These are phyloP conservation scores for Podospora appendiculata DNA, from an alignment of 495 filamentous ascomycete genomes.

Conservation along the genomic window DNA sequence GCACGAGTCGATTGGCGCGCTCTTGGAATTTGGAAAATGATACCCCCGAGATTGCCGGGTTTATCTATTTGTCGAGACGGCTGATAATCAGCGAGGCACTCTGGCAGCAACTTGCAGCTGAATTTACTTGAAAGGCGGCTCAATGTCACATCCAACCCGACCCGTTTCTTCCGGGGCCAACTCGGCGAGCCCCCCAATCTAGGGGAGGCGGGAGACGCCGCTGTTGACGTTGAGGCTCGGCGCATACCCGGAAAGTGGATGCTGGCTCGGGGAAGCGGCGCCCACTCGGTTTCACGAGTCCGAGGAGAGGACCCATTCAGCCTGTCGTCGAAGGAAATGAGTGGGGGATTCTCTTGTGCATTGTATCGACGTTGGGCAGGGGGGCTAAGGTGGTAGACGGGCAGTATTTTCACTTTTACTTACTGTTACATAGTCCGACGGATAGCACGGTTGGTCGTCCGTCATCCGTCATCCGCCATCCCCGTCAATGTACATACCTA, in stretches of 20 bases:
- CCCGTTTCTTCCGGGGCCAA: constrained; percentile 10
- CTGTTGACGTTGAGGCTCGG: constrained; percentile 5
- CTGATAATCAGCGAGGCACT: constrained; percentile 15
- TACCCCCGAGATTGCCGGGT: constrained; percentile 22
- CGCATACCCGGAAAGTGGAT: not conserved
- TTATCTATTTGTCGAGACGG: constrained; percentile 6
- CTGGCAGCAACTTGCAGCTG: constrained; percentile 4
- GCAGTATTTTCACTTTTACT: too few relatives aligned
- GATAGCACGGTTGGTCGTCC: too few relatives aligned
- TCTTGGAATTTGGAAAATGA: constrained; percentile 6
- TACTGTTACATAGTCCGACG: too few relatives aligned
- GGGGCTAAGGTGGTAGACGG: too few relatives aligned
- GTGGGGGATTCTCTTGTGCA: too few relatives aligned
- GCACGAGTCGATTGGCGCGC: too few relatives aligned
- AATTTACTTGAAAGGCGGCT: constrained; percentile 7
- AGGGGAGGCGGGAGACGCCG: constrained; percentile 1
- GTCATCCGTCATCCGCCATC: too few relatives aligned
- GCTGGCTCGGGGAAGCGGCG: not conserved
- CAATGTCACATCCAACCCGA: constrained; percentile 8
- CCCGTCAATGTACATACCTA: too few relatives aligned
- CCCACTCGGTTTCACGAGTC: not conserved
- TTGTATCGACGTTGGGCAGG: too few relatives aligned
- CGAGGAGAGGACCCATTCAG: not conserved
- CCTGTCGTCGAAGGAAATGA: too few relatives aligned
- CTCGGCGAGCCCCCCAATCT: not conserved